Base-by-base conservation (phyloP, 1,139 yeast genomes). In the Sugiyamaella novakii region DNA sequence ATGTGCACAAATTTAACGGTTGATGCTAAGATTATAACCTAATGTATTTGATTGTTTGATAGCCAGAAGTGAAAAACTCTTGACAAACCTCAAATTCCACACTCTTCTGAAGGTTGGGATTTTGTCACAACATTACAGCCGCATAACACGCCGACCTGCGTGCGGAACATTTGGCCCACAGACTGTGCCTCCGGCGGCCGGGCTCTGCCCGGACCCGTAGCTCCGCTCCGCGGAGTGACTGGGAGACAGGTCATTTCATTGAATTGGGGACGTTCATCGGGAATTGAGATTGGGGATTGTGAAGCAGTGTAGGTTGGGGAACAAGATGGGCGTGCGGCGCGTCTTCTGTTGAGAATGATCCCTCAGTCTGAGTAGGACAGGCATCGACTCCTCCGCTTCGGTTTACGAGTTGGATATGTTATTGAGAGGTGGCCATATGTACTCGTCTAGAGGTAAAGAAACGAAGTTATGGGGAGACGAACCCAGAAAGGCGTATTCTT, bases 401-500 rank as follows among this genome's bases (percentile, higher is more conserved):
- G n/a, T 22, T 22, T 8, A 22, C 25, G 25, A 8, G 25, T 5
- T 22, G 3, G 28, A 22, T 21, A 21, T 21, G 17, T 11, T 43
- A 11, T 33, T 43, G 10, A 43, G 22, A 27, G 36, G 40, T 3
- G 36, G 38, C 37, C 39, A 31, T 17, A 38, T 25, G 18, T 21
- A 37, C 22, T 45, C 48, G 28, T 38, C 39, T 3, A 21, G 15
- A 21, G 48, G 24, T 25, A 30, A 8, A 3, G 33, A 24, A 14
- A 24, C 43, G 14, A 18, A 14, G 5, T 22, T n/a, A 12, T 28
- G 37, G 10, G 18, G 33, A 18, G 11, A 30, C 6, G n/a, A 12
- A 11, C 29, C 41, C 7, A 33, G 17, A 18, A 58, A 55, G 1
- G 47, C 41, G 18, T 47, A 54, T 21, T 36, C 10, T 5, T 43